A percentile compares a stretch with the other conserved stretches of the same genome.
Evolutionary conservation across 73 alveolate species (phyloP).

Genomic region (Paramecium primaurelia): DNA sequence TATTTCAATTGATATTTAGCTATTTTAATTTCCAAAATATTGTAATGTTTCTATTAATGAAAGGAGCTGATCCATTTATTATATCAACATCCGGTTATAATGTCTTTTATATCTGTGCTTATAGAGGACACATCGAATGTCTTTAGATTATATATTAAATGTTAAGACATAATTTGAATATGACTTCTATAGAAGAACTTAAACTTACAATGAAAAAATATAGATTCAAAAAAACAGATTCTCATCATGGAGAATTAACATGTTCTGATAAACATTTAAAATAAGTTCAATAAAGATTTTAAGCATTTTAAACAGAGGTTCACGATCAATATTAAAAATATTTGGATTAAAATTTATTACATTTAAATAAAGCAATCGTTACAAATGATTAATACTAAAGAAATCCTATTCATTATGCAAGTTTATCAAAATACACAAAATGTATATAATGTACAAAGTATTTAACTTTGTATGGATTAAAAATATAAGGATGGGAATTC

Average conservation of each 20-base stretch:
- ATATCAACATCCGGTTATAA: conserved; percentile 50
- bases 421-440: conserved; percentile 74
- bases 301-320: conserved; percentile 65
- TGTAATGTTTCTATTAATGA: conserved; percentile 56
- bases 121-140: conserved; percentile 53
- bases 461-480: conserved; percentile 39
- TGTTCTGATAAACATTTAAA: conserved; percentile 75
- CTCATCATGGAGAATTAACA: conserved; percentile 74
- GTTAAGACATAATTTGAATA: neutral
- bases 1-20: neutral
- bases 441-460: conserved; percentile 67
- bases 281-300: conserved; percentile 67
- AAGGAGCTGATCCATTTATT: conserved; percentile 60
- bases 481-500: conserved; percentile 67
- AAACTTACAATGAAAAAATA: conserved; percentile 61
- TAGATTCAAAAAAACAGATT: conserved; percentile 77
- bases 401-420: conserved; percentile 79
- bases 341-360: conserved; percentile 46
- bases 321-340: conserved; percentile 58
- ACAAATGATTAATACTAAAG: conserved; percentile 64
- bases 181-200: neutral
- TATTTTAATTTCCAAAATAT: conserved; percentile 55
- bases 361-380: conserved; percentile 49
- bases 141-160: neutral
- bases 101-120: conserved; percentile 54